phyloP scores from a whole-genome alignment of 129 eudicot genomes.

The Chrysanthemum makinoi region DNA sequence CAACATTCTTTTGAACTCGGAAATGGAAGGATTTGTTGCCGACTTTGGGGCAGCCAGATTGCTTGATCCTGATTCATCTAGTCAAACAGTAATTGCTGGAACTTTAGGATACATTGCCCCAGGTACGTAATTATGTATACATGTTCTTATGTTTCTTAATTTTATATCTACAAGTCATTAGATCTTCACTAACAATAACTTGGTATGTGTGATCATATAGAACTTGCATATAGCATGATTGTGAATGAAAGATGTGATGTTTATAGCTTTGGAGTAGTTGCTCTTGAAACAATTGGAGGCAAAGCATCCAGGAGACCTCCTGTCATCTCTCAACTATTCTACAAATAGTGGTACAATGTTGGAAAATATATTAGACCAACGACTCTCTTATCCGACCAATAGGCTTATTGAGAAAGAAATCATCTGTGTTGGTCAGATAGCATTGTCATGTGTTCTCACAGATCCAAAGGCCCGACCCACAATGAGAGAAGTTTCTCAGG shows the following conservation, averaged over 20 bases:
- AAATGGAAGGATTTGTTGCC: conserved; percentile 35
- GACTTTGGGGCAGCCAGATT: conserved; percentile 45
- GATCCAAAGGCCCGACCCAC: too few relatives aligned
- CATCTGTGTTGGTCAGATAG: too few relatives aligned
- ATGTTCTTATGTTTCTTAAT: not conserved
- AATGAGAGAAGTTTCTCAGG: too few relatives aligned
- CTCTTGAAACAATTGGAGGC: conserved; percentile 24
- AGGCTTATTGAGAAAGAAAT: too few relatives aligned
- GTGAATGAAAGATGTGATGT: conserved; percentile 28
- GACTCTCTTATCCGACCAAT: too few relatives aligned
- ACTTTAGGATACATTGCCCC: conserved; percentile 45
- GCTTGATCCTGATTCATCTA: conserved; percentile 33
- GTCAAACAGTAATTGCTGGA: conserved; percentile 33
- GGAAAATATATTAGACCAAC: too few relatives aligned
- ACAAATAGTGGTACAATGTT: too few relatives aligned
- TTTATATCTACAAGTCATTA: not conserved
- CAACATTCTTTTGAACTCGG: conserved; percentile 32
- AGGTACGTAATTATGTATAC: conserved; percentile 22
- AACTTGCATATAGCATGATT: conserved; percentile 31
- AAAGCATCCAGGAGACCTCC: conserved; percentile 27
- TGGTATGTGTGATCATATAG: conserved; percentile 10
- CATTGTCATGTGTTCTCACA: too few relatives aligned
- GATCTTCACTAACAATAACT: not conserved
- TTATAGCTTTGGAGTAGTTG: conserved; percentile 29
- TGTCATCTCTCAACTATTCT: conserved; percentile 17